Evolutionary conservation across 352 stramenopile species (phyloP), one percentile per base, ranked within the genome.

Genomic region (Phytopythium helicoides): DNA sequence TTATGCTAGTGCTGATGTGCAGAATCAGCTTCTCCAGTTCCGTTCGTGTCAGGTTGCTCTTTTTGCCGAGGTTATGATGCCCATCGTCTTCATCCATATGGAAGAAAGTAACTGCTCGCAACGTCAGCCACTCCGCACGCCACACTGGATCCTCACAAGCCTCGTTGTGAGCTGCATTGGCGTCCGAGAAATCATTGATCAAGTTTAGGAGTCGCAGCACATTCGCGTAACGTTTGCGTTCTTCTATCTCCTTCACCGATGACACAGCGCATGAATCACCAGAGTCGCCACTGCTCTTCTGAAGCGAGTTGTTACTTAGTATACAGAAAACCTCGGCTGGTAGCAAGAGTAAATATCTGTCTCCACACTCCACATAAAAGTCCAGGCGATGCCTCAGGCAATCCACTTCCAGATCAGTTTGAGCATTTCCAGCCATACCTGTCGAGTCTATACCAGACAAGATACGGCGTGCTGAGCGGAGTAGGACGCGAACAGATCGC

Each of bases 301-400:
- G 18, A 53, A 57, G 47, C 66, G 56, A n/a, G n/a, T n/a, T n/a
- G 35, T 57, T 71, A 40, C 25, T 9, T 16, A 71, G 62, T 3
- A 81, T 49, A 36, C 78, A 78, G 23, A 81, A 33, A 3, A 78
- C 45, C 48, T 81, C 71, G 52, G 51, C 66, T 0, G 71, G 71
- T 18, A 81, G 38, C 16, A 78, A 35, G 23, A 52, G 34, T 22
- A 81, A 23, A 14, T 66, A 68, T 37, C 57, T 56, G 40, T 78
- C 71, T 33, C 35, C 48, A 19, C 54, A 35, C 19, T 54, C 52
- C 26, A 81, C 11, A 40, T 62, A 73, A 19, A 25, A 39, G 9
- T 26, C 28, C 25, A 81, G 18, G 28, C 71, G 62, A 40, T 71
- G 65, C 25, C 64, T 8, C 19, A 81, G 46, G 14, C 61, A 65